These are phyloP conservation scores for Juglanconis juglandina DNA, from an alignment of 2,329 filamentous ascomycete genomes.

Conservation along the genomic window DNA sequence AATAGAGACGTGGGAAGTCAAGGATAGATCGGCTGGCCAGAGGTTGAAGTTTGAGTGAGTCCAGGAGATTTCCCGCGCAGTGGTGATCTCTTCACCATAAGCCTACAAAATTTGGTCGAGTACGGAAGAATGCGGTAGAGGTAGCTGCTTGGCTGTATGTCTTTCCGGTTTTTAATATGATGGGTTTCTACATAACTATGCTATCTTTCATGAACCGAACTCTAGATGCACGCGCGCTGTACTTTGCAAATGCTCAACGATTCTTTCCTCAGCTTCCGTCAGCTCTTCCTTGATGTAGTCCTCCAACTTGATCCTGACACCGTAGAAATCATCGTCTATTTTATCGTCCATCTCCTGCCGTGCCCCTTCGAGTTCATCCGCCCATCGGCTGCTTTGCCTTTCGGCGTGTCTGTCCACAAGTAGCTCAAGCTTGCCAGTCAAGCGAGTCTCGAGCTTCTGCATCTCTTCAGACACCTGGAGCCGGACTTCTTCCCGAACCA, in stretches of 20 bases:
- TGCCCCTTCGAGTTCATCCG: slow-evolving; percentile 1
- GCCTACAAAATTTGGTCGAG: no score
- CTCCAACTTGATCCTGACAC: slow-evolving; percentile 2
- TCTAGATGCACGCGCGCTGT: slow-evolving; percentile 1
- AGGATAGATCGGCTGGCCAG: no score
- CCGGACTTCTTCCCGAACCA: slow-evolving; percentile 1
- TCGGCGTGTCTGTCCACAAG: background rate
- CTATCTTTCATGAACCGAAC: background rate
- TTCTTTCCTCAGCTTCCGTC: slow-evolving; percentile 5
- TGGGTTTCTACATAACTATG: no score
- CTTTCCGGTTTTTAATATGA: no score
- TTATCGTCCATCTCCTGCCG: slow-evolving; percentile 2
- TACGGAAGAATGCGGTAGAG: no score
- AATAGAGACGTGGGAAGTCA: no score
- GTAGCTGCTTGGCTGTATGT: no score
- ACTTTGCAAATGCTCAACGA: slow-evolving; percentile 5
- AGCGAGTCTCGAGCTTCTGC: background rate
- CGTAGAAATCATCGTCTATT: slow-evolving; percentile 5
- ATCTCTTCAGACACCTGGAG: background rate
- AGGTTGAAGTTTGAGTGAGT: no score
- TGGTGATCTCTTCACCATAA: no score
- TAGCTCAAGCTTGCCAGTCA: background rate
- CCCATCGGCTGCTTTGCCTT: background rate
- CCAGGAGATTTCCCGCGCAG: no score
- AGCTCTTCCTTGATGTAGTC: slow-evolving; percentile 11